Conservation (phyloP, 1,284 basidiomycete genomes). For the Takashimella tepidaria region DNA sequence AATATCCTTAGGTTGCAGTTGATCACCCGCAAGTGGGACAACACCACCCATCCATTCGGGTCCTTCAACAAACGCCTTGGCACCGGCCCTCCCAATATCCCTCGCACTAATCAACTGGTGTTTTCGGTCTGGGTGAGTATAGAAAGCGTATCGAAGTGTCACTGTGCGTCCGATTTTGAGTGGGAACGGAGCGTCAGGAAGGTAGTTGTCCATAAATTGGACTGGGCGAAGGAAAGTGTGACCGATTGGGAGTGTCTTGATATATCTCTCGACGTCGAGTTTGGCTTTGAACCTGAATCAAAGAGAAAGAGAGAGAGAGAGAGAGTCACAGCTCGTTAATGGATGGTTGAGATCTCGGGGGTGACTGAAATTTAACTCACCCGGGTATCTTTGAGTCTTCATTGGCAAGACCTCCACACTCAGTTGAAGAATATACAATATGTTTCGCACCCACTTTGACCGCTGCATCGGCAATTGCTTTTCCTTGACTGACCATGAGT, state of each 20-base stretch:
- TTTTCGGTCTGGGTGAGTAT: conserved; percentile 12
- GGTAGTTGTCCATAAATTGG: conserved; percentile 24
- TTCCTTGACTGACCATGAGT: conserved; percentile 17
- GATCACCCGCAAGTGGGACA: conserved; percentile 19
- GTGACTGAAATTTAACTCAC: not conserved
- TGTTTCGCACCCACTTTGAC: conserved; percentile 25
- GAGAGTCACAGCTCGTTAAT: no score
- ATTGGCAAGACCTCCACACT: not conserved
- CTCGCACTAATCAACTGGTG: conserved; percentile 17
- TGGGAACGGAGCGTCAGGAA: conserved; percentile 10
- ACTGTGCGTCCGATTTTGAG: conserved; percentile 19
- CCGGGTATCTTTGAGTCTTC: not conserved
- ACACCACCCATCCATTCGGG: conserved; percentile 7
- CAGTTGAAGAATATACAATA: conserved; percentile 27
- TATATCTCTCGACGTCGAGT: not conserved
- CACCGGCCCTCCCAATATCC: conserved; percentile 19
- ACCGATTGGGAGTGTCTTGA: conserved; percentile 4
- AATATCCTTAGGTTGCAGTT: conserved; percentile 12
- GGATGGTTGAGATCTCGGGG: not conserved
- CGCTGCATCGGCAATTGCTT: conserved; percentile 15
- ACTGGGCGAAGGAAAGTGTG: conserved; percentile 20
- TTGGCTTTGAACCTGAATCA: not conserved
- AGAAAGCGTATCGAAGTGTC: conserved; percentile 10
- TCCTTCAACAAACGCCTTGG: conserved; percentile 11
- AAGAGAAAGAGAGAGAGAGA: no score